These are phyloP conservation scores for Diaporthe capsici DNA, from an alignment of 2,329 filamentous ascomycete genomes.

Conservation along the genomic window DNA sequence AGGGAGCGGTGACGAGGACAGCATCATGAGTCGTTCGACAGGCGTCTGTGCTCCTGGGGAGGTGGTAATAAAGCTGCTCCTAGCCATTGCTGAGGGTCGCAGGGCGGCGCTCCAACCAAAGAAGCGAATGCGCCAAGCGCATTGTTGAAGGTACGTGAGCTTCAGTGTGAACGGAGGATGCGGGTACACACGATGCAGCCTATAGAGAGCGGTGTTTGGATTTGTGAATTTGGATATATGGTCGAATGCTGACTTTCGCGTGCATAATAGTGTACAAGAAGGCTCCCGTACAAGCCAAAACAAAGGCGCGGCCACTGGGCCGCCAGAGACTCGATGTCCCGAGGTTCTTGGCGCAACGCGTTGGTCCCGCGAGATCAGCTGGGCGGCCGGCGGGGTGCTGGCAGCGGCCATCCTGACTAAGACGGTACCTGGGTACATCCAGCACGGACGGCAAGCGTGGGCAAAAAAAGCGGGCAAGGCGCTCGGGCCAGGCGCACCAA, in stretches of 20 bases:
- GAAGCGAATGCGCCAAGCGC: conserved; percentile 63
- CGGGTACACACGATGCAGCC: not conserved
- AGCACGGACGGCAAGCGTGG: not conserved
- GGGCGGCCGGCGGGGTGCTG: not conserved
- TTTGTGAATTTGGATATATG: not conserved
- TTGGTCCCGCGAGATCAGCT: conserved; percentile 21
- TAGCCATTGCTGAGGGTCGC: conserved; percentile 52
- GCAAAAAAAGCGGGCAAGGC: conserved; percentile 34
- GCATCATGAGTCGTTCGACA: conserved; percentile 48
- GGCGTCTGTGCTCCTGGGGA: conserved; percentile 47
- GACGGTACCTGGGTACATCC: conserved; percentile 16
- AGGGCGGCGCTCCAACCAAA: conserved; percentile 47
- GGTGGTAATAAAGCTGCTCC: conserved; percentile 48
- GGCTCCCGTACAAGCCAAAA: not conserved
- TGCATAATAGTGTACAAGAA: not conserved
- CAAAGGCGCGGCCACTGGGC: conserved; percentile 9
- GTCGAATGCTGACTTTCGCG: not conserved
- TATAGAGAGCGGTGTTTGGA: not conserved
- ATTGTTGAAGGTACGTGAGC: conserved; percentile 52
- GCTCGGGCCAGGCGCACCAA: conserved; percentile 41
- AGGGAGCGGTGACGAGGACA: conserved; percentile 70
- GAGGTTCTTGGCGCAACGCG: conserved; percentile 32
- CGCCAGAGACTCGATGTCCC: not conserved
- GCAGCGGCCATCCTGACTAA: not conserved
- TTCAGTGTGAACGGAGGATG: conserved; percentile 29